Conservation (phyloP, 1,284 basidiomycete species). For the Melampsora occidentalis region DNA sequence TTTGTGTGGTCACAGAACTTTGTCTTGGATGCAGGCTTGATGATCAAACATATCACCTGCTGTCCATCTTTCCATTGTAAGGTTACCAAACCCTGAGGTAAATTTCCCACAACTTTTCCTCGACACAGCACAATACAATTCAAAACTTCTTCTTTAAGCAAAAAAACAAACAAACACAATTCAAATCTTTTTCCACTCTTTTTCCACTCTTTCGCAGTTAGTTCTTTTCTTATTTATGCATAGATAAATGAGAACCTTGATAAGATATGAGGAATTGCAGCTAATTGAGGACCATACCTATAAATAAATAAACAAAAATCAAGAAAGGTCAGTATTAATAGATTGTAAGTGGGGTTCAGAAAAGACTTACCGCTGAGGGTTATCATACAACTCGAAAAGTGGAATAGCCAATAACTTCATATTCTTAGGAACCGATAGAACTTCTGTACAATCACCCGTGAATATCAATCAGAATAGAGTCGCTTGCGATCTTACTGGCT, state of each 20-base stretch:
- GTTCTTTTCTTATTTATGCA: constrained; percentile 39
- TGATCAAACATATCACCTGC: no score
- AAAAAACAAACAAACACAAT: neutral
- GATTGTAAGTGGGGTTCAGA: neutral
- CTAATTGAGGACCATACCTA: constrained; percentile 83
- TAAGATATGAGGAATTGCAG: constrained; percentile 87
- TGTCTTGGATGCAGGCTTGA: no score
- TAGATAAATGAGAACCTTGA: constrained; percentile 66
- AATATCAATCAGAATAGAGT: constrained; percentile 4
- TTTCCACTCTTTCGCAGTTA: neutral
- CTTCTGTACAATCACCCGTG: constrained; percentile 62
- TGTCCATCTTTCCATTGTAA: no score
- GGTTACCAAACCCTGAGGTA: no score
- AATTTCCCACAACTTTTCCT: no score
- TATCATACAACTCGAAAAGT: constrained; percentile 94
- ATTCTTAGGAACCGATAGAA: constrained; percentile 92
- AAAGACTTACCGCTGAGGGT: constrained; percentile 63
- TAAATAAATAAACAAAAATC: constrained; percentile 36
- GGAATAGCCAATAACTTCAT: constrained; percentile 93
- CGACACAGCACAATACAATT: neutral
- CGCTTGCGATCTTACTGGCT: neutral
- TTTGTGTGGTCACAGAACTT: no score
- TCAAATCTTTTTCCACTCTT: neutral
- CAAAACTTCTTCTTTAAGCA: neutral
- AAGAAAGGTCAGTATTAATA: neutral